Evolutionary conservation across 441 rosid species (phyloP), one percentile per base, ranked within the genome.

Genomic region (Gossypium gossypioides): DNA sequence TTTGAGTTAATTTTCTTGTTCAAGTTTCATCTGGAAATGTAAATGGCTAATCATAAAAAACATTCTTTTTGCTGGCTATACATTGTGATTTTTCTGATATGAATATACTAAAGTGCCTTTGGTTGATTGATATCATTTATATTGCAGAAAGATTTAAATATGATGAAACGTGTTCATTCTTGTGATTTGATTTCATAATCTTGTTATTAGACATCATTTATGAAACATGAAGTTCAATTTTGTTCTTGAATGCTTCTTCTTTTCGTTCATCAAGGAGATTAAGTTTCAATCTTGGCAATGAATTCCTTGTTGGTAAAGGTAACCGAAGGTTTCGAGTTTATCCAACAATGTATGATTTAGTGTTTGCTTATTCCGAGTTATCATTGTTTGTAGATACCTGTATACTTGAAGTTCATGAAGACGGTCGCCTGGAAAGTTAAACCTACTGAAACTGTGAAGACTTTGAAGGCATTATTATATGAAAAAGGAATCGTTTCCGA

Each of bases 331-430:
- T 59, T n/a, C 32, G 66, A 60, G 44, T 32, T 29, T 29, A 5
- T n/a, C 65, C 42, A n/a, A 40, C 24, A 15, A 2, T 16, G 9
- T 34, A 34, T 34, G 24, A 44, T 62, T 34, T 65, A 22, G 18
- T 51, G 44, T 64, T 64, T 4, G 44, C 72, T 68, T 27, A 50
- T 68, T 27, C 46, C 56, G 4, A 27, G 46, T 29, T 27, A 21
- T 50, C 7, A 27, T 52, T 18, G 42, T 68, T 29, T 68, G 60
- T 75, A 84, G 87, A 78, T 69, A 57, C 72, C 68, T 21, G 16
- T 79, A 16, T 74, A 75, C 59, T 69, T 84, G 67, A 76, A 72
- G 6, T 18, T 79, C 68, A 59, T 27, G 69, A 79, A 81, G 75
- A 81, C 79, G 6, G 51, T 72, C 9, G 73, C 72, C 32, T 5